phyloP scores from a whole-genome alignment of 768 basidiomycete genomes.

The Podaxis rugospora region DNA sequence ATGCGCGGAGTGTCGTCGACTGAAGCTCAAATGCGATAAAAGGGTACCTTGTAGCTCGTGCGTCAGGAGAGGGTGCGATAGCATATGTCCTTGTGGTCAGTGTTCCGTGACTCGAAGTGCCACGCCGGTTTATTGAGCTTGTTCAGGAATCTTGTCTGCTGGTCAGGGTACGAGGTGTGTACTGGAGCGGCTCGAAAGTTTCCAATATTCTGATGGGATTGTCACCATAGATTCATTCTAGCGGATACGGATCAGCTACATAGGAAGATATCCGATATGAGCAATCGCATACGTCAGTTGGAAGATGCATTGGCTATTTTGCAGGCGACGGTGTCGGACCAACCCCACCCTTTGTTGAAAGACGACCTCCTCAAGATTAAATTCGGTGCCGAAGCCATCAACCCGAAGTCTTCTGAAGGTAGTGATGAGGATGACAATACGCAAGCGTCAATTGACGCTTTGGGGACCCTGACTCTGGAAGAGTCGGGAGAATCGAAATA shows the following conservation, averaged over 20 bases:
- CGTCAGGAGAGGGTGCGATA: constrained; percentile 54
- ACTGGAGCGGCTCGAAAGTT: background rate
- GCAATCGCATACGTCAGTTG: constrained; percentile 61
- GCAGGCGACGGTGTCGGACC: constrained; percentile 50
- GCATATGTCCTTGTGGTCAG: constrained; percentile 59
- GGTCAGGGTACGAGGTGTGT: constrained; percentile 46
- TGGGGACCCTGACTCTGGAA: constrained; percentile 61
- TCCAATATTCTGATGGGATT: background rate
- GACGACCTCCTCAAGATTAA: constrained; percentile 54
- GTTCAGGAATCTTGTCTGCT: constrained; percentile 41
- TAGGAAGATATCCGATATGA: constrained; percentile 62
- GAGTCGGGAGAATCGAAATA: constrained; percentile 60
- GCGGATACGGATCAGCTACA: constrained; percentile 66
- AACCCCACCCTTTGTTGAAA: constrained; percentile 54
- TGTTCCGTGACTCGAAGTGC: background rate
- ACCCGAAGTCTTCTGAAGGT: constrained; percentile 17
- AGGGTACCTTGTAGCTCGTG: constrained; percentile 48
- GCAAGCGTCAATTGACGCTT: constrained; percentile 42
- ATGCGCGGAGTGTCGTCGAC: constrained; percentile 48
- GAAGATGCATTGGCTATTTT: constrained; percentile 65
- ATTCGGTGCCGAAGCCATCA: constrained; percentile 49
- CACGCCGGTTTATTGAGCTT: background rate
- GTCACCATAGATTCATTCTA: constrained; percentile 48
- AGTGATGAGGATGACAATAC: constrained; percentile 31
- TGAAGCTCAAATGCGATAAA: constrained; percentile 51